These are phyloP conservation scores for Penicillium angulare DNA, from an alignment of 495 filamentous ascomycete species.

Conservation along the genomic window DNA sequence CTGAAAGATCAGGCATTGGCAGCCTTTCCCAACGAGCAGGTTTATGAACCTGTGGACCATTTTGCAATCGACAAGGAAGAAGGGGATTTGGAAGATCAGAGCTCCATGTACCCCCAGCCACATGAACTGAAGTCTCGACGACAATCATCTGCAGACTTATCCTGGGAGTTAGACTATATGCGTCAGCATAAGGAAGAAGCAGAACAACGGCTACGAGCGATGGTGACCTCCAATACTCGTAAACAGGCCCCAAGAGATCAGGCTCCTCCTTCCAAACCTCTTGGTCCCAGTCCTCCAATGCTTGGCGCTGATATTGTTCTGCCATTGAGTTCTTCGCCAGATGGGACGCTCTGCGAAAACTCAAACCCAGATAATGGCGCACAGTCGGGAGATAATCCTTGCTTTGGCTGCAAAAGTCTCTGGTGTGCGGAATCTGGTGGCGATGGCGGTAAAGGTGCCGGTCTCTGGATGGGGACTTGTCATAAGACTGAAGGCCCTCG, in stretches of 20 bases:
- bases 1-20: constrained; percentile 66
- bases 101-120: constrained; percentile 36
- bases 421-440: constrained; percentile 35
- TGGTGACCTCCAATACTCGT: constrained; percentile 19
- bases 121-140: constrained; percentile 33
- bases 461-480: constrained; percentile 69
- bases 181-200: constrained; percentile 48
- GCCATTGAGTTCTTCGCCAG: constrained; percentile 73
- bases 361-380: constrained; percentile 22
- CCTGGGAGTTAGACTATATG: constrained; percentile 52
- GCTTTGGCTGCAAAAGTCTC: constrained; percentile 32
- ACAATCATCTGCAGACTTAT: constrained; percentile 48
- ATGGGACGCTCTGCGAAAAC: constrained; percentile 74
- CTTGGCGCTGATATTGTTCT: constrained; percentile 74
- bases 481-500: constrained; percentile 17
- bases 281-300: constrained; percentile 72
- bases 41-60: constrained; percentile 61
- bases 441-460: constrained; percentile 36
- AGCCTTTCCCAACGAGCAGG: constrained; percentile 65
- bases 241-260: constrained; percentile 28
- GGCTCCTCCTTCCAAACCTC: constrained; percentile 52
- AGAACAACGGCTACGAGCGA: constrained; percentile 35
- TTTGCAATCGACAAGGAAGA: constrained; percentile 55
- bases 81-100: constrained; percentile 40
- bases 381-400: constrained; percentile 4